These are phyloP conservation scores for Fagopyrum tataricum DNA, from an alignment of 148 eudicot species.

Conservation along the genomic window DNA sequence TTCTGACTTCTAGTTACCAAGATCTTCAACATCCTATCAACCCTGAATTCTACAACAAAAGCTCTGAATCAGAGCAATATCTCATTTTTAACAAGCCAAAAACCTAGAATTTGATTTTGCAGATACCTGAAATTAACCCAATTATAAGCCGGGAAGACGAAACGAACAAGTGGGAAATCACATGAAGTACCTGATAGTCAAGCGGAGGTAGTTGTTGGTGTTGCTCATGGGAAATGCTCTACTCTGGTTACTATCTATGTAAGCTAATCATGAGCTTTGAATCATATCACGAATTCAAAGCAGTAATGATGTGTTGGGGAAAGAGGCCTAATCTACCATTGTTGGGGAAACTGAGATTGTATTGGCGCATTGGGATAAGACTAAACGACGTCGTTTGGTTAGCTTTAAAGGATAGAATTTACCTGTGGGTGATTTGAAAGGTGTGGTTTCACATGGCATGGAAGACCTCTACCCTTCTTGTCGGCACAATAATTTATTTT, in stretches of 20 bases:
- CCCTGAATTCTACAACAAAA: background rate
- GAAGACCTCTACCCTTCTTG: background rate
- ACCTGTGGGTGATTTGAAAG: background rate
- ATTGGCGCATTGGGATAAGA: background rate
- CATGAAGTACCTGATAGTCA: constrained; percentile 9
- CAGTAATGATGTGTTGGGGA: background rate
- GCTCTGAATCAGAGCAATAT: background rate
- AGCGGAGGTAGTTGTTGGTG: constrained; percentile 2
- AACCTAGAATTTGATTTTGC: too few species aligned
- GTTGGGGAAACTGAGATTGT: background rate
- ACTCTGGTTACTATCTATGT: constrained; percentile 6
- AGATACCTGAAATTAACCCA: background rate
- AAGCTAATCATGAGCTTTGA: background rate
- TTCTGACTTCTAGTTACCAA: background rate
- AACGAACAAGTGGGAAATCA: background rate
- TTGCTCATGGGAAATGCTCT: constrained; percentile 9
- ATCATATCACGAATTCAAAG: background rate
- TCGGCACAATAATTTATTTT: background rate
- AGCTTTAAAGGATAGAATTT: background rate
- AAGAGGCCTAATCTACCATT: background rate
- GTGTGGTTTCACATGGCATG: constrained; percentile 2
- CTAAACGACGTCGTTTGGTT: constrained; percentile 7
- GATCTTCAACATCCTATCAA: background rate
- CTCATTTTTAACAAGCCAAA: background rate
- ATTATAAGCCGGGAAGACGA: background rate